phyloP scores from a whole-genome alignment of 2,329 filamentous ascomycete species.

The Sporothrix pallida region DNA sequence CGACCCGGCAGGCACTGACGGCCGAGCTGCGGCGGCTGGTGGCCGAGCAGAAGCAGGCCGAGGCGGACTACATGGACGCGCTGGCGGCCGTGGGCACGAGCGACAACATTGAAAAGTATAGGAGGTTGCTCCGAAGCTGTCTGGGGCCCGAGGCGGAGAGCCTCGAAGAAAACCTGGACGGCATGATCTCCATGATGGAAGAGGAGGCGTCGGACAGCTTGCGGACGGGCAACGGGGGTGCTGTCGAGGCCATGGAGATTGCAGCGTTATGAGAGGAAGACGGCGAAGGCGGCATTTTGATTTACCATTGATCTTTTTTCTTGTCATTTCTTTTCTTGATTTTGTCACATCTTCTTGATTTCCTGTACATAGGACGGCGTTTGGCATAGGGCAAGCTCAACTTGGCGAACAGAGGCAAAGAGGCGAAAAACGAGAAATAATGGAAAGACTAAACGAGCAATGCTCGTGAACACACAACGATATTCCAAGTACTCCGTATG shows the following conservation, averaged over 20 bases:
- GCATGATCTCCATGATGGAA: slow-evolving; percentile 67
- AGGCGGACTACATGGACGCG: slow-evolving; percentile 71
- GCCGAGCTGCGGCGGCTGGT: slow-evolving; percentile 63
- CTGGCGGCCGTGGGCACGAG: slow-evolving; percentile 72
- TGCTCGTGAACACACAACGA: not conserved
- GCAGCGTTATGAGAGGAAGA: slow-evolving; percentile 26
- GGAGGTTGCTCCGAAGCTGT: slow-evolving; percentile 70
- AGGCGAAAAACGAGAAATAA: not conserved
- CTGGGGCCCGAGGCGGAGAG: slow-evolving; percentile 71
- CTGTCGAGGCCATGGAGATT: slow-evolving; percentile 36
- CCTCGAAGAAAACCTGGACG: slow-evolving; percentile 68
- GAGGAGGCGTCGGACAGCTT: slow-evolving; percentile 59
- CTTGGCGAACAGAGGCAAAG: not conserved
- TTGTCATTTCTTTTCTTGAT: not conserved
- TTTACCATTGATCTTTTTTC: not conserved
- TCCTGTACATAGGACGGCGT: not conserved
- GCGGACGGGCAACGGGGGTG: slow-evolving; percentile 25
- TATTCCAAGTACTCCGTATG: too few relatives aligned
- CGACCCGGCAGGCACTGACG: slow-evolving; percentile 63
- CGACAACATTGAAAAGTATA: slow-evolving; percentile 76
- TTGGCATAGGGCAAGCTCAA: not conserved
- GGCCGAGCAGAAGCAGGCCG: slow-evolving; percentile 64
- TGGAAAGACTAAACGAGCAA: not conserved
- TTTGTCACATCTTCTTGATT: not conserved
- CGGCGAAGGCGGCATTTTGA: too few relatives aligned